phyloP scores from a whole-genome alignment of 176 grass and related monocot genomes.

The Aegilops umbellulata region DNA sequence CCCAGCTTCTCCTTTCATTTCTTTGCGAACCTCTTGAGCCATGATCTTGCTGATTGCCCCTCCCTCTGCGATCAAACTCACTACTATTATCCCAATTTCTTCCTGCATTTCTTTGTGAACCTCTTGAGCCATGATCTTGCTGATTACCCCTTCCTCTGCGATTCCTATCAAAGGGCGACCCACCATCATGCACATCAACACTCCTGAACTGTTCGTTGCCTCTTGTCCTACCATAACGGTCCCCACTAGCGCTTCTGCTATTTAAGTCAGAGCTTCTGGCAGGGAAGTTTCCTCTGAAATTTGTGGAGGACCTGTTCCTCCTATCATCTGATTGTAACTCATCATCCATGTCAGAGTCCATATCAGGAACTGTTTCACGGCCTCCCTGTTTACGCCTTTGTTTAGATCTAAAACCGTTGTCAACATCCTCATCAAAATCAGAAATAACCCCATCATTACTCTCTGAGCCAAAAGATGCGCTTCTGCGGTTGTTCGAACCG shows the following conservation, averaged over 20 bases:
- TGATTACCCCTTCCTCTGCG: conserved; percentile 24
- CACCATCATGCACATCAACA: conserved; percentile 7
- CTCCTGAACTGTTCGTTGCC: conserved; percentile 23
- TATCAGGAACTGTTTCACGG: conserved; percentile 30
- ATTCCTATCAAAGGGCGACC: conserved; percentile 4
- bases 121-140: conserved; percentile 41
- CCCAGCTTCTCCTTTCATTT: conserved; percentile 35
- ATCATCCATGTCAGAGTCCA: conserved; percentile 43
- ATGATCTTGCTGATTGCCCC: conserved; percentile 24
- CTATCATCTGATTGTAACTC: conserved; percentile 28
- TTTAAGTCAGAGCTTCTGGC: conserved; percentile 10
- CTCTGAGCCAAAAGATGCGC: conserved; percentile 29
- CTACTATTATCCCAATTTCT: conserved; percentile 26
- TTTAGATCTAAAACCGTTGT: conserved; percentile 36
- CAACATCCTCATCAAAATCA: conserved; percentile 61
- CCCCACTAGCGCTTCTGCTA: conserved; percentile 19
- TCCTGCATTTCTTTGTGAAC: conserved; percentile 44
- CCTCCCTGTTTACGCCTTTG: neutral
- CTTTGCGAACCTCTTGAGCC: conserved; percentile 50
- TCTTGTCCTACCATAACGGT: conserved; percentile 21
- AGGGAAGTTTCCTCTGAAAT: conserved; percentile 9
- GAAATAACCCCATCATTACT: conserved; percentile 43
- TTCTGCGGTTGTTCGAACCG: conserved; percentile 20
- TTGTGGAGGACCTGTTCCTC: conserved; percentile 27
- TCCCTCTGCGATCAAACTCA: conserved; percentile 18